phyloP scores from a whole-genome alignment of 2,329 filamentous ascomycete species.

The Trichoderma atroviride region DNA sequence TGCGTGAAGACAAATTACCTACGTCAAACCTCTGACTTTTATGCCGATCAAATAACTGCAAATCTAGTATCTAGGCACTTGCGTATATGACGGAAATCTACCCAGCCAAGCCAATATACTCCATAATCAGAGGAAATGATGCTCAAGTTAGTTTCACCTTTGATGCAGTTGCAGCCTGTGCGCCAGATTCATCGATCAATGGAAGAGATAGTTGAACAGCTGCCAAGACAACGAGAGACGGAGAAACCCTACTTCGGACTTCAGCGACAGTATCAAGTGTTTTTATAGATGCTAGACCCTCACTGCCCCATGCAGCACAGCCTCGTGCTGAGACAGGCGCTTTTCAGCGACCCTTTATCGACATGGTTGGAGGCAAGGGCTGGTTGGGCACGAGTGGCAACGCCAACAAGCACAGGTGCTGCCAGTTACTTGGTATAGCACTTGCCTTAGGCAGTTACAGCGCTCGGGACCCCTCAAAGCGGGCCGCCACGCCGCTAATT shows the following conservation, averaged over 20 bases:
- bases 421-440: neutral
- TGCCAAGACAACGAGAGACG: neutral
- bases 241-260: neutral
- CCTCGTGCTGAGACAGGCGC: neutral
- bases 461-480: constrained; percentile 25
- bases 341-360: neutral
- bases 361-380: neutral
- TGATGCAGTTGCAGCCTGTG: neutral
- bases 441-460: constrained; percentile 10
- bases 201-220: neutral
- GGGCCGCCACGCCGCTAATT: constrained; percentile 21
- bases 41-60: neutral
- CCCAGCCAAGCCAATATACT: neutral
- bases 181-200: neutral
- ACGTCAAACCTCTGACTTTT: neutral
- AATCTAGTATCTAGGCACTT: neutral
- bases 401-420: constrained; percentile 12
- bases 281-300: neutral
- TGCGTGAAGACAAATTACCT: neutral
- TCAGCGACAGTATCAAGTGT: neutral
- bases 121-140: neutral
- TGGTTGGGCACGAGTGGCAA: constrained; percentile 24
- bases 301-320: constrained; percentile 2
- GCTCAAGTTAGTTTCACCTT: neutral
- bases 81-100: neutral